phyloP scores from a whole-genome alignment of 2,329 filamentous ascomycete genomes.

The Aureobasidium sp. region DNA sequence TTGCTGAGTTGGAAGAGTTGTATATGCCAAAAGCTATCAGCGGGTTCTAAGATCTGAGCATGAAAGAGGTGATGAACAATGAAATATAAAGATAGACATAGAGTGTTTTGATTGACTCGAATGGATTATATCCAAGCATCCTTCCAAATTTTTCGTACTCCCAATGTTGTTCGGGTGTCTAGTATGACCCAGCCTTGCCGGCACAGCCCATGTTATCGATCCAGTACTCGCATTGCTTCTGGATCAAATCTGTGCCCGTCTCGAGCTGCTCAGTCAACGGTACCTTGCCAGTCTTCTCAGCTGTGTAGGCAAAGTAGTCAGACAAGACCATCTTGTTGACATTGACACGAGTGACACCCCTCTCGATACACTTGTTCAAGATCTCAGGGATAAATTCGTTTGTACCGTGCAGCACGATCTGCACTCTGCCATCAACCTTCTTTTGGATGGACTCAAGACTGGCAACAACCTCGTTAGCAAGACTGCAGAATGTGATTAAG shows the following conservation, averaged over 20 bases:
- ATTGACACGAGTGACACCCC: slow-evolving; percentile 52
- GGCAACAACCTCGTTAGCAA: background rate
- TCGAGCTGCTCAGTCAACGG: slow-evolving; percentile 50
- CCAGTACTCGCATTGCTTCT: slow-evolving; percentile 48
- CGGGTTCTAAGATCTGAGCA: slow-evolving; percentile 22
- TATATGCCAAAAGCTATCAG: slow-evolving; percentile 49
- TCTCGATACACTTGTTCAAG: slow-evolving; percentile 47
- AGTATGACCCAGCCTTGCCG: slow-evolving; percentile 26
- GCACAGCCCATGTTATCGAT: slow-evolving; percentile 45
- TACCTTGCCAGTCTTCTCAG: slow-evolving; percentile 44
- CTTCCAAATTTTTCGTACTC: background rate
- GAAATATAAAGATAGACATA: background rate
- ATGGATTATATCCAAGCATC: background rate
- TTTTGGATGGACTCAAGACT: slow-evolving; percentile 43
- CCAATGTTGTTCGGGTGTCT: background rate
- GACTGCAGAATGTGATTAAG: background rate
- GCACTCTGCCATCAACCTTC: slow-evolving; percentile 43
- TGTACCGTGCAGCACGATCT: slow-evolving; percentile 52
- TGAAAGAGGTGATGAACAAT: background rate
- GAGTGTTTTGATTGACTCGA: background rate
- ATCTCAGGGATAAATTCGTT: slow-evolving; percentile 52
- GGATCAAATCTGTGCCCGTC: slow-evolving; percentile 48
- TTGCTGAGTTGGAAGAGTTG: slow-evolving; percentile 55
- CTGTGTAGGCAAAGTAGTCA: slow-evolving; percentile 42
- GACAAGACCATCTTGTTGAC: slow-evolving; percentile 53